Percentiles rank a stretch among this genome's conserved stretches.
phyloP scores from a whole-genome alignment of 2,329 filamentous ascomycete genomes.

The Aureobasidium sp. region DNA sequence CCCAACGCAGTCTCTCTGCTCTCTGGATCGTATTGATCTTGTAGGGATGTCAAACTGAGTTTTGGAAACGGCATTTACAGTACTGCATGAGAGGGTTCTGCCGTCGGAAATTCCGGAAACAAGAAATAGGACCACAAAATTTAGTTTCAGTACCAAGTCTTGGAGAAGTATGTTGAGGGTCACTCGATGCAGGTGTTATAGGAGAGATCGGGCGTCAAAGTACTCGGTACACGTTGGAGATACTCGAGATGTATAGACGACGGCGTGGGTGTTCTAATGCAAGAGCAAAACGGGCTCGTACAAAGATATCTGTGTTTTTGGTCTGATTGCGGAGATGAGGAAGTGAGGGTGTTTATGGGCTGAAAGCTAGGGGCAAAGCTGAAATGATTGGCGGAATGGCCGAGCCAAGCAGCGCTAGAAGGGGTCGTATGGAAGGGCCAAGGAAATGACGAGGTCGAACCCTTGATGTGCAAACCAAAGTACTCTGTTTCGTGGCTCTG shows the following conservation, averaged over 20 bases:
- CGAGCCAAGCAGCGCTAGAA: background rate
- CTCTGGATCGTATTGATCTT: background rate
- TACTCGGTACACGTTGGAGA: background rate
- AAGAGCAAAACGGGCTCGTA: background rate
- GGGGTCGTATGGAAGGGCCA: background rate
- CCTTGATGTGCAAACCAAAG: background rate
- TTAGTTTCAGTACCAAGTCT: conserved; percentile 4
- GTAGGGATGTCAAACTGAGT: too few relatives aligned
- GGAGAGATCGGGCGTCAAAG: background rate
- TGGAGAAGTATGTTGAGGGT: background rate
- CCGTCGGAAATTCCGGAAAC: background rate
- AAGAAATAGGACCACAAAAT: background rate
- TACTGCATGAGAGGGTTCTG: background rate
- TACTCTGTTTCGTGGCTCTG: too few relatives aligned
- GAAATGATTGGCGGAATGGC: background rate
- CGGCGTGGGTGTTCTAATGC: background rate
- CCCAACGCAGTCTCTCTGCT: background rate
- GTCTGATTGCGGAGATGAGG: background rate
- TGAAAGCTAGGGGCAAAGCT: background rate
- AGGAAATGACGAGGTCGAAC: background rate
- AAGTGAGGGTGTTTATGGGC: background rate
- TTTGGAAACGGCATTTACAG: background rate
- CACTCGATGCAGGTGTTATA: too few relatives aligned
- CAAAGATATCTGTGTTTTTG: background rate
- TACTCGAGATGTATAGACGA: background rate